Conservation (phyloP, 495 filamentous ascomycete species). For the Aspergillus bridgeri region DNA sequence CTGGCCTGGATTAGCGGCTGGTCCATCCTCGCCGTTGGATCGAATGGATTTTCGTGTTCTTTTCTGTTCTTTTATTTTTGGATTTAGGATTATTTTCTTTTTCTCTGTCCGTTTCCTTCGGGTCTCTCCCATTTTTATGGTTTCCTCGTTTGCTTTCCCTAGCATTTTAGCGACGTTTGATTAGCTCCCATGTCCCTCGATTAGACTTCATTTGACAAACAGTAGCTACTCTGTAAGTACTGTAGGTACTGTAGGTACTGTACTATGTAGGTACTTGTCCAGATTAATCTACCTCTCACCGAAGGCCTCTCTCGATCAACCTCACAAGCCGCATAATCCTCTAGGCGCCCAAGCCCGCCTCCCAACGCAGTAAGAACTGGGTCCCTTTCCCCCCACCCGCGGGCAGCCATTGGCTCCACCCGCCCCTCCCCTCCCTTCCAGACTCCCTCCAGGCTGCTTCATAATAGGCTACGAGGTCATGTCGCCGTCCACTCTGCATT, state of each 20-base stretch:
- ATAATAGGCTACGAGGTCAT: no score
- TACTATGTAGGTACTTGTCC: no score
- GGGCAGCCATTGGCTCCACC: constrained; percentile 19
- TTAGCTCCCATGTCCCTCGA: no score
- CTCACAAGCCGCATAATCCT: constrained; percentile 9
- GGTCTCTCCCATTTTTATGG: no score
- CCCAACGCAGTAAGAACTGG: constrained; percentile 8
- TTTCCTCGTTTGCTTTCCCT: no score
- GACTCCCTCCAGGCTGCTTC: constrained; percentile 11
- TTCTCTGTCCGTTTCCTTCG: no score
- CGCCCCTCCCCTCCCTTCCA: constrained; percentile 8
- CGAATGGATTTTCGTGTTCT: constrained; percentile 20
- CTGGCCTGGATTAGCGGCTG: constrained; percentile 17
- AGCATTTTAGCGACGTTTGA: no score
- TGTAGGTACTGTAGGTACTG: no score
- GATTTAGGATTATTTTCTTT: neutral
- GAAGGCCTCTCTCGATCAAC: neutral
- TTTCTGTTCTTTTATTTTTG: constrained; percentile 3
- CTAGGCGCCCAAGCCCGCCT: constrained; percentile 13
- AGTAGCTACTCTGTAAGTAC: no score
- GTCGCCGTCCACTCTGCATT: constrained; percentile 11
- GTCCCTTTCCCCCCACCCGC: constrained; percentile 3
- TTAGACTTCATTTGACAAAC: no score
- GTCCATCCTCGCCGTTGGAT: constrained; percentile 24
- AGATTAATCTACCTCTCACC: no score